Evolutionary conservation across 805 yeast species (phyloP).

Genomic region (Allodekkera sacchari): DNA sequence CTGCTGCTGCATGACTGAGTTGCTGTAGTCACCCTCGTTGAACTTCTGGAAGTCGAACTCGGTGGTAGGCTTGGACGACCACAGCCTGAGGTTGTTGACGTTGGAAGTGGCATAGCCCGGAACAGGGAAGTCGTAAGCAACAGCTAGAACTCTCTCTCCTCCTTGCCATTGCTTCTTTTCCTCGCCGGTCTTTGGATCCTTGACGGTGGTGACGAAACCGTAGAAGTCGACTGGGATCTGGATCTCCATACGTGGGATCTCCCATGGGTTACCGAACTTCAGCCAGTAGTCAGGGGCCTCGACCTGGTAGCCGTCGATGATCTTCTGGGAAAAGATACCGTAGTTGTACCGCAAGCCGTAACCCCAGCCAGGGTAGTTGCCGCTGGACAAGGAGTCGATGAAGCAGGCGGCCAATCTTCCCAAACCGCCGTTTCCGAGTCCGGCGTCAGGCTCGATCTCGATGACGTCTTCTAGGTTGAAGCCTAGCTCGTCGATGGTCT

Average conservation of each 20-base stretch:
- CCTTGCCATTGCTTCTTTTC: conserved; percentile 70
- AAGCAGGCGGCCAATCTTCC: conserved; percentile 95
- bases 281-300: conserved; percentile 95
- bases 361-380: conserved; percentile 93
- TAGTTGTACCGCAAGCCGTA: conserved; percentile 89
- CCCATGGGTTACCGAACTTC: conserved; percentile 88
- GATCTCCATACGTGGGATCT: conserved; percentile 76
- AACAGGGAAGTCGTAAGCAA: conserved; percentile 85
- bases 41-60: conserved; percentile 89
- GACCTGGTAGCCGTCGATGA: conserved; percentile 87
- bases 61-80: conserved; percentile 85
- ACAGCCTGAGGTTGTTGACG: conserved; percentile 82
- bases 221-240: conserved; percentile 87
- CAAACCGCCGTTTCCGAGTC: conserved; percentile 89
- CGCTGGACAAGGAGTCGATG: conserved; percentile 78
- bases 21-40: conserved; percentile 83
- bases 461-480: conserved; percentile 81
- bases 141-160: conserved; percentile 83
- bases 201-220: conserved; percentile 61
- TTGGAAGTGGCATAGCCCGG: conserved; percentile 81
- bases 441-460: conserved; percentile 88
- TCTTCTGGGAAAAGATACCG: conserved; percentile 86
- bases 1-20: conserved; percentile 78
- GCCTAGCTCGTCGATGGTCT: conserved; percentile 65
- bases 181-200: conserved; percentile 45